Evolutionary conservation across 768 basidiomycete species (phyloP).

Genomic region (Mycena filopes): DNA sequence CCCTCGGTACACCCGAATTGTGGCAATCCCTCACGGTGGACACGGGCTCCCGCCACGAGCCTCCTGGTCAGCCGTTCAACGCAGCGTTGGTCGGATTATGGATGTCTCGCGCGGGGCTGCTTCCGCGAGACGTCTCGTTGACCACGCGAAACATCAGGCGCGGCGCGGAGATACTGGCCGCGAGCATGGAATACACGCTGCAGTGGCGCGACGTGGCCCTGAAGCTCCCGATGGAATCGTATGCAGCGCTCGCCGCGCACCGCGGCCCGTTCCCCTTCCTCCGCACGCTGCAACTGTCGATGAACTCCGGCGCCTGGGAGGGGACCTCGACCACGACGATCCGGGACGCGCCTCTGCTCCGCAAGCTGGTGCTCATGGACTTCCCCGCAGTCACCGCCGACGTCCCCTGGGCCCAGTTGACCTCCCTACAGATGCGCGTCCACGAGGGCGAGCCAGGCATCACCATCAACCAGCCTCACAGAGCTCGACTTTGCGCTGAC

Average conservation of each 20-base stretch:
- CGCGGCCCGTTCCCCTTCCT: slow-evolving; percentile 13
- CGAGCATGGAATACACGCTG: neutral
- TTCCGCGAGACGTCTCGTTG: neutral
- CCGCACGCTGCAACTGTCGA: neutral
- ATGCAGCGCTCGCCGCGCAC: neutral
- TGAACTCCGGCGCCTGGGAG: too few relatives aligned
- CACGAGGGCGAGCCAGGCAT: neutral
- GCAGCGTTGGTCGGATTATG: neutral
- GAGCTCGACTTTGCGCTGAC: neutral
- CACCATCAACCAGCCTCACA: neutral
- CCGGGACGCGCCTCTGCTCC: slow-evolving; percentile 1
- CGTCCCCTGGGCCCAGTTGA: slow-evolving; percentile 9
- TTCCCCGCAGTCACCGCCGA: neutral
- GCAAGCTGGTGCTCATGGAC: neutral
- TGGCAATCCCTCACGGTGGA: slow-evolving; percentile 1
- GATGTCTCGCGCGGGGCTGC: neutral
- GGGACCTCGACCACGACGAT: neutral
- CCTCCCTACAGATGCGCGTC: neutral
- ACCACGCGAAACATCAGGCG: neutral
- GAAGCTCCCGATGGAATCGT: neutral
- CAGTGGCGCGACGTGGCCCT: slow-evolving; percentile 9
- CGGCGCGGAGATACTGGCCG: neutral
- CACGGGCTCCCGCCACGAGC: neutral
- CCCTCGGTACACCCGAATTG: slow-evolving; percentile 1
- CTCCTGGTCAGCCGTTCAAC: neutral